Evolutionary conservation across 2,329 filamentous ascomycete genomes (phyloP), one percentile per base, ranked within the genome.

Genomic region (Xylariaceae sp.): DNA sequence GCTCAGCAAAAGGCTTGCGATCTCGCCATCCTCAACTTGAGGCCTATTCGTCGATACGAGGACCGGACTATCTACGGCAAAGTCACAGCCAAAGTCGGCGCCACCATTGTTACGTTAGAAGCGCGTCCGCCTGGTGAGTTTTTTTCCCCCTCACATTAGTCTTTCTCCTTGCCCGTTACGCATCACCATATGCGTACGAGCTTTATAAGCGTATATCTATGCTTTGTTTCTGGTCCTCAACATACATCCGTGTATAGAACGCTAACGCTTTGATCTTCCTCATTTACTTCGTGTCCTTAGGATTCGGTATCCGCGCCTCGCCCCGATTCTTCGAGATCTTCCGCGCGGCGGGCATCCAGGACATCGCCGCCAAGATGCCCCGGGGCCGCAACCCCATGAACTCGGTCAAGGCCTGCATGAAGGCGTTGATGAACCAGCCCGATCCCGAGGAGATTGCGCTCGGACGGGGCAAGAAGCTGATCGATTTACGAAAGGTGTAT

Each of bases 381-480:
- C 83, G 90, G 31, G 87, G 87, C 47, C 79, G 89, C 56, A 97
- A 95, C 72, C 88, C 88, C 52, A 95, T 97, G 88, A 98, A 98
- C 71, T 87, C 89, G 13, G 85, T 95, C 67, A 96, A 96, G 70
- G 92, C 92, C 11, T 77, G 88, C 28, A 86, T 85, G 65, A 64
- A 90, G 62, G 90, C 89, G 4, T 71, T 98, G 47, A 76, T 78
- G 62, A 84, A 73, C 68, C 92, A 98, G 69, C 78, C 78, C 45
- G 73, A 94, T 58, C 92, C 92, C 19, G 87, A 97, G 61, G 81
- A 90, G 59, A 83, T 98, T 59, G 92, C 92, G 40, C 76, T 85
- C 34, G 90, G 88, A 36, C 71, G 89, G 49, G 90, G 92, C 45
- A 90, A 86, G 76, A 98, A 98, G 76, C 63, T 98, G 59, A 88